phyloP scores from a whole-genome alignment of 805 yeast genomes.

The Candida ascalaphidarum region DNA sequence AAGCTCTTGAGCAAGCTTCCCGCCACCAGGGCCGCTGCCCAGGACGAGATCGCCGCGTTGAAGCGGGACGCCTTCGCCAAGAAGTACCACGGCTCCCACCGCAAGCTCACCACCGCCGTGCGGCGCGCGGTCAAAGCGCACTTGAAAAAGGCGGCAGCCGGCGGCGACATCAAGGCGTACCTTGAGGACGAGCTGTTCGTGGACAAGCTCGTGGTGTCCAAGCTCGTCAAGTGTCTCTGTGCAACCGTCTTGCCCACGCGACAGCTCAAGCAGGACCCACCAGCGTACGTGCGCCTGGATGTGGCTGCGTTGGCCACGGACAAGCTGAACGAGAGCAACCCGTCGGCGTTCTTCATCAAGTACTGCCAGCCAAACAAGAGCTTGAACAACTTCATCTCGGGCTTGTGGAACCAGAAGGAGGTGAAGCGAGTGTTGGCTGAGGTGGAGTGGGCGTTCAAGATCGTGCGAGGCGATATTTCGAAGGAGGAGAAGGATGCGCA shows the following conservation, averaged over 20 bases:
- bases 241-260: constrained; percentile 19
- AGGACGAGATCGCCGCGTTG: constrained; percentile 33
- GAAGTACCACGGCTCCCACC: constrained; percentile 39
- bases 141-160: constrained; percentile 5
- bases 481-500: constrained; percentile 25
- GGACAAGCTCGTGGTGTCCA: constrained; percentile 20
- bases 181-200: constrained; percentile 11
- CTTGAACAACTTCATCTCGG: constrained; percentile 40
- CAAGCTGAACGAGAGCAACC: constrained; percentile 28
- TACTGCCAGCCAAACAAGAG: constrained; percentile 31
- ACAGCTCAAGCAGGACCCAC: constrained; percentile 22
- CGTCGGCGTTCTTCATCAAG: constrained; percentile 36
- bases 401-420: constrained; percentile 35
- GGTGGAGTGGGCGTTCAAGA: constrained; percentile 36
- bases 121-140: constrained; percentile 12
- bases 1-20: constrained; percentile 36
- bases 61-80: constrained; percentile 38
- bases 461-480: constrained; percentile 38
- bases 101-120: constrained; percentile 33
- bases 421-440: constrained; percentile 27
- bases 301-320: constrained; percentile 14
- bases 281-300: constrained; percentile 24
- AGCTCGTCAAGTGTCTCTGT: constrained; percentile 19
- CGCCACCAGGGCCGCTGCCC: constrained; percentile 32
- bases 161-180: constrained; percentile 10